Percentiles rank a stretch among this genome's conserved stretches.
Conservation (phyloP, 345 rosid genomes). For the Salix purpurea region DNA sequence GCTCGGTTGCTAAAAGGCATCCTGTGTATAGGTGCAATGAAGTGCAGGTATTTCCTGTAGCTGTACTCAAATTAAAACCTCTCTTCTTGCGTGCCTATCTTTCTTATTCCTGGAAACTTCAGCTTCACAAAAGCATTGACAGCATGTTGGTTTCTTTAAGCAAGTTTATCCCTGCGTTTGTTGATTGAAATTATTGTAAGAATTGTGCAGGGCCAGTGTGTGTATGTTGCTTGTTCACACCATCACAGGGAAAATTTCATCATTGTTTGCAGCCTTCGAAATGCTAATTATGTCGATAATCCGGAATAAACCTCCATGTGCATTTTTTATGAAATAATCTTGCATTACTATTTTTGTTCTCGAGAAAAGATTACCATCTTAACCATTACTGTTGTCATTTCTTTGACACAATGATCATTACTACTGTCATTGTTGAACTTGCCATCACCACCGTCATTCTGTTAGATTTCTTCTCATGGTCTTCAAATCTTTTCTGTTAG, state of each 20-base stretch:
- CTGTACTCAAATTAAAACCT: conserved; percentile 1
- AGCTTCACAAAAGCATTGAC: neutral
- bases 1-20: conserved; percentile 54
- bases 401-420: too few relatives aligned
- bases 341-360: too few relatives aligned
- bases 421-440: too few relatives aligned
- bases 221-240: neutral
- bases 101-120: neutral
- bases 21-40: conserved; percentile 85
- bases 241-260: neutral
- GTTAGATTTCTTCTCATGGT: neutral
- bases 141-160: neutral
- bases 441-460: too few relatives aligned
- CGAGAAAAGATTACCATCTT: too few relatives aligned
- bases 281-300: neutral
- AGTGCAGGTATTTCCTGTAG: conserved; percentile 56
- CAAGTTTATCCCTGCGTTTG: neutral
- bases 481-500: too few relatives aligned
- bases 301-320: neutral
- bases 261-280: neutral
- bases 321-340: too few relatives aligned
- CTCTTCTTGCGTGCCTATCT: neutral
- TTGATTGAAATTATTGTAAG: neutral
- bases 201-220: neutral
- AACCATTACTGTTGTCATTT: too few relatives aligned